These are phyloP conservation scores for Scutellaria galericulata DNA, from an alignment of 257 asterid genomes.

Conservation along the genomic window DNA sequence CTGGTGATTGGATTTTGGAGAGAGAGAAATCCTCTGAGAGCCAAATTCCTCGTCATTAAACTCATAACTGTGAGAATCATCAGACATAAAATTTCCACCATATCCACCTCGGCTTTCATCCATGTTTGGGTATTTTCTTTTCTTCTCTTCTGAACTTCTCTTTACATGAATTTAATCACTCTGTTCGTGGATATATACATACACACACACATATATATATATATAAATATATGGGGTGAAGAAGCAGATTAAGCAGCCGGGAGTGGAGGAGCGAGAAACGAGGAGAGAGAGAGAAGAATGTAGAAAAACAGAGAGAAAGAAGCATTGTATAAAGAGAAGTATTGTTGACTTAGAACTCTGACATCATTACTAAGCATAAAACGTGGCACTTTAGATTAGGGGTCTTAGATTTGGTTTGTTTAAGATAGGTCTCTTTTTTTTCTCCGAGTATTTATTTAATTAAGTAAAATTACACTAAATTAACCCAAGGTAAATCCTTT, in stretches of 20 bases:
- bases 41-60: too few relatives aligned
- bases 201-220: not conserved
- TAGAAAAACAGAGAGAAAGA: not conserved
- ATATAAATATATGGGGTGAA: not conserved
- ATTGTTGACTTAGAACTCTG: too few relatives aligned
- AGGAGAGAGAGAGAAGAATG: conserved; percentile 4
- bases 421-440: not conserved
- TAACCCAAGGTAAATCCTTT: not conserved
- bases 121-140: not conserved
- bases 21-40: not conserved
- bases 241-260: not conserved
- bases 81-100: too few relatives aligned
- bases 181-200: not conserved
- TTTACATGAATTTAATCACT: not conserved
- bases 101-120: not conserved
- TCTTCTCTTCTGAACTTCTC: not conserved
- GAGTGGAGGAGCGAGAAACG: conserved; percentile 23
- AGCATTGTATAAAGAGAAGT: too few relatives aligned
- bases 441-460: not conserved
- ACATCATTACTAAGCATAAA: too few relatives aligned
- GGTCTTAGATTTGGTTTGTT: not conserved
- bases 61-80: too few relatives aligned
- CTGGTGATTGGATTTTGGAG: conserved; percentile 34
- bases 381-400: too few relatives aligned
- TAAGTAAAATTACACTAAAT: not conserved